Conservation (phyloP, 208 protist genomes). For the Trypanosoma lewisi region DNA sequence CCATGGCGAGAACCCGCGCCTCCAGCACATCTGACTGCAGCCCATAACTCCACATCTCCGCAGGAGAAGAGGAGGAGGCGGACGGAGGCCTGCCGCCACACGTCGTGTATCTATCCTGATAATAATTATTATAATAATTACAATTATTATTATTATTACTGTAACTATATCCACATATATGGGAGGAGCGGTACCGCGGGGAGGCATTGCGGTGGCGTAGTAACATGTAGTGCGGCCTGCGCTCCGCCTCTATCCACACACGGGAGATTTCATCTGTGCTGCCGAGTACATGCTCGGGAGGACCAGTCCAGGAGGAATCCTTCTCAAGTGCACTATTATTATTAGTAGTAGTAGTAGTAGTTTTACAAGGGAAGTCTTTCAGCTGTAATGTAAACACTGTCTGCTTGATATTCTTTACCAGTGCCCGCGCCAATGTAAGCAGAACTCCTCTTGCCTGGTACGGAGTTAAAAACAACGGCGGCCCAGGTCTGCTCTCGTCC, state of each 20-base stretch:
- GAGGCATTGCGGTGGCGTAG: constrained; percentile 13
- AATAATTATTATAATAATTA: too few species aligned
- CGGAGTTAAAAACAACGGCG: constrained; percentile 11
- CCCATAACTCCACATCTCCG: neutral
- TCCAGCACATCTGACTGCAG: neutral
- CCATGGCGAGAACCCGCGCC: neutral
- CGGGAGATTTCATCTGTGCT: neutral
- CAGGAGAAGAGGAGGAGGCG: neutral
- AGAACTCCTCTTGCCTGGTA: constrained; percentile 1
- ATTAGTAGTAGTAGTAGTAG: neutral
- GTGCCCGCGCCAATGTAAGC: neutral
- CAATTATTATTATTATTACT: too few species aligned
- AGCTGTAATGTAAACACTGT: neutral
- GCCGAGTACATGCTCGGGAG: too few species aligned
- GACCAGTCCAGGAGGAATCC: neutral
- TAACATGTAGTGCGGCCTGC: constrained; percentile 11
- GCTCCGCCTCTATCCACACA: constrained; percentile 1
- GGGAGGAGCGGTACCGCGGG: too few species aligned
- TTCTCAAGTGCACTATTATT: constrained; percentile 1
- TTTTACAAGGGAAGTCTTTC: neutral
- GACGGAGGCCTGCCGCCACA: too few species aligned
- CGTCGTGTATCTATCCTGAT: too few species aligned
- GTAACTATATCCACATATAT: too few species aligned
- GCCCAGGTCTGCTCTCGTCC: neutral
- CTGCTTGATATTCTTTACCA: constrained; percentile 1